Evolutionary conservation across 371 early-diverging fungal species (phyloP).

Genomic region (Rhizopus microsporus): DNA sequence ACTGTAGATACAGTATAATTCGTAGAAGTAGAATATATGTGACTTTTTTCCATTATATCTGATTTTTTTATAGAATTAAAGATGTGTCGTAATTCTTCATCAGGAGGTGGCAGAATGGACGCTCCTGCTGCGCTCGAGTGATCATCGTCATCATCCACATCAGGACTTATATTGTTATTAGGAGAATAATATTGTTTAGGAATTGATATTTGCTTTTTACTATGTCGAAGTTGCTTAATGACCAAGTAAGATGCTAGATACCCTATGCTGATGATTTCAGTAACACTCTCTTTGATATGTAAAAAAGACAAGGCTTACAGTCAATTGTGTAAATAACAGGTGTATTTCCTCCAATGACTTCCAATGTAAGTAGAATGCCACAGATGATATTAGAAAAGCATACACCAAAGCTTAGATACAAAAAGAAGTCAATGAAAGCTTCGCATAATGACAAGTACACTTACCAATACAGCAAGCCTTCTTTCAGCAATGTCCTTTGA

Average conservation of each 20-base stretch:
- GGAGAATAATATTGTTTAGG: background rate
- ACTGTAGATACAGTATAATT: too few relatives aligned
- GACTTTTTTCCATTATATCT: too few relatives aligned
- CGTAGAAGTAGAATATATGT: too few relatives aligned
- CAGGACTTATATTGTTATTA: too few relatives aligned
- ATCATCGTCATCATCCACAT: too few relatives aligned
- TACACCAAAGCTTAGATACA: constrained; percentile 39
- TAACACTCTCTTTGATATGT: background rate
- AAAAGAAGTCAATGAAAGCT: background rate
- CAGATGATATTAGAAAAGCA: constrained; percentile 48
- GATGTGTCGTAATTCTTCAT: too few relatives aligned
- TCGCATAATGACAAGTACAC: background rate
- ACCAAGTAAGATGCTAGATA: constrained; percentile 50
- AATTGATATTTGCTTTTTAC: constrained; percentile 6
- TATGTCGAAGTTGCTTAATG: constrained; percentile 42
- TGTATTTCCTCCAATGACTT: constrained; percentile 40
- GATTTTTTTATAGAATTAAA: too few relatives aligned
- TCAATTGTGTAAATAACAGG: constrained; percentile 51
- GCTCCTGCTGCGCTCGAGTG: too few relatives aligned
- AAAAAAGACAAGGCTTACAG: constrained; percentile 29
- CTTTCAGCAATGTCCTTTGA: constrained; percentile 38
- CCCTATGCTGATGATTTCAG: constrained; percentile 27
- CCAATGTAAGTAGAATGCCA: constrained; percentile 33
- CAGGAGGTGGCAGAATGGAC: too few relatives aligned
- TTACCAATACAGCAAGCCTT: constrained; percentile 50